Conservation (phyloP, 257 asterid species). For the Mentha longifolia region DNA sequence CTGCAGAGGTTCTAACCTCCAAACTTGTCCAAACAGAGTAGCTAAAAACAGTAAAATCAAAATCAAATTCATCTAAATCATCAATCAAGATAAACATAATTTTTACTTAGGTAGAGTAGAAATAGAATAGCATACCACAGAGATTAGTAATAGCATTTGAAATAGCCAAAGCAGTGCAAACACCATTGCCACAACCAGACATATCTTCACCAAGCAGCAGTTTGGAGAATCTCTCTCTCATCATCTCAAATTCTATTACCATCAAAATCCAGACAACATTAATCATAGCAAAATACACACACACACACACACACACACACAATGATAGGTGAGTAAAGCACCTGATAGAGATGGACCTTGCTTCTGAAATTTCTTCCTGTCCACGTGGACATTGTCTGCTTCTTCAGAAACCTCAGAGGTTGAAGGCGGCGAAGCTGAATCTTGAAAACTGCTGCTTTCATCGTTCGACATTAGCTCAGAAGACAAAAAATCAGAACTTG, state of each 20-base stretch:
- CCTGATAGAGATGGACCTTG: slow-evolving; percentile 64
- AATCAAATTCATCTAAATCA: not conserved
- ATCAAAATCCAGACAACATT: not conserved
- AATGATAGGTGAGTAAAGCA: not conserved
- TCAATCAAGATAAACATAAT: not conserved
- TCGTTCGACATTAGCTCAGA: slow-evolving; percentile 53
- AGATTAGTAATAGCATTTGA: slow-evolving; percentile 86
- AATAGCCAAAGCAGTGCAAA: slow-evolving; percentile 67
- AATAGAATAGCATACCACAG: slow-evolving; percentile 49
- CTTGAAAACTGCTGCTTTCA: slow-evolving; percentile 50
- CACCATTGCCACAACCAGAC: slow-evolving; percentile 89
- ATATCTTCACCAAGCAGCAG: slow-evolving; percentile 87
- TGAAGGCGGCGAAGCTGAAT: slow-evolving; percentile 57
- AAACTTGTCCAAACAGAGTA: slow-evolving; percentile 77
- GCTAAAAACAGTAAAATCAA: slow-evolving; percentile 46
- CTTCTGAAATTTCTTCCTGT: slow-evolving; percentile 49
- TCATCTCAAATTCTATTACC: slow-evolving; percentile 64
- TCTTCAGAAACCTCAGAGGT: slow-evolving; percentile 42
- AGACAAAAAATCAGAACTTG: slow-evolving; percentile 51
- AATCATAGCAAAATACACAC: not conserved
- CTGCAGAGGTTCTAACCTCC: slow-evolving; percentile 80
- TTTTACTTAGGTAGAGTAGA: not conserved
- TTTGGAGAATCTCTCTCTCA: slow-evolving; percentile 79
- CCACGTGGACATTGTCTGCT: slow-evolving; percentile 37
- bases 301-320: not conserved